Evolutionary conservation across 2,329 filamentous ascomycete species (phyloP), one percentile per base, ranked within the genome.

Genomic region (Endothia cerciana): DNA sequence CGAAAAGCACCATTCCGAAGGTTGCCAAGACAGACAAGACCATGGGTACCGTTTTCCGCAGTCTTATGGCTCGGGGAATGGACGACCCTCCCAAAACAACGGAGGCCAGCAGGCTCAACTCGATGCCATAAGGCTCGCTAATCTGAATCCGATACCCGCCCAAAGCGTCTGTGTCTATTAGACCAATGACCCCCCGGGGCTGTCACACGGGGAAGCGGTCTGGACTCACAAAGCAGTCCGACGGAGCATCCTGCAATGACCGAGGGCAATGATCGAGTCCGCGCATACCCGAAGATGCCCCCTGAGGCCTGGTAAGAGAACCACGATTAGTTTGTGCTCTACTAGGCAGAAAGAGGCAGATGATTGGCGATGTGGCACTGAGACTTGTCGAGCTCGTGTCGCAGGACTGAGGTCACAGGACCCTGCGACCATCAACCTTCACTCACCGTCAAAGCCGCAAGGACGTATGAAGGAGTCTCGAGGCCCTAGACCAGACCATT

Each of bases 21-120:
- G 88, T 81, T 17, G 94, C 93, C 74, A 98, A 75, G 58, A 93
- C 74, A 74, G 92, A 94, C 74, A 99, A 80, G 13, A 89, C 87
- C 64, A 91, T 83, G 0, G 95, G 94, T 62, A 99, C 86, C 0
- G 92, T 91, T 85, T 98, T 99, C 72, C 85, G 83, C 51, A 89
- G 86, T 77, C 89, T 92, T 74, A 99, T 88, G 4, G 93, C 95
- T 62, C 95, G 86, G 15, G 95, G 95, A 67, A 98, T 89, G 1
- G 92, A 91, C 51, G 91, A 91, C 25, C 93, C 93, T 51, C 85
- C 94, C 43, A 99, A 85, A 33, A 98, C 81, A n/a, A 93, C 73
- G 0, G 92, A 97, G 4, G 95, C 95, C 53, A 97, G 83, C 11
- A 99, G 85, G n/a, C 91, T 92, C 53, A 97, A 82, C 79, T 98